Evolutionary conservation across 441 rosid genomes (phyloP), one percentile per base, ranked within the genome.

Genomic region (Metrosideros polymorpha): DNA sequence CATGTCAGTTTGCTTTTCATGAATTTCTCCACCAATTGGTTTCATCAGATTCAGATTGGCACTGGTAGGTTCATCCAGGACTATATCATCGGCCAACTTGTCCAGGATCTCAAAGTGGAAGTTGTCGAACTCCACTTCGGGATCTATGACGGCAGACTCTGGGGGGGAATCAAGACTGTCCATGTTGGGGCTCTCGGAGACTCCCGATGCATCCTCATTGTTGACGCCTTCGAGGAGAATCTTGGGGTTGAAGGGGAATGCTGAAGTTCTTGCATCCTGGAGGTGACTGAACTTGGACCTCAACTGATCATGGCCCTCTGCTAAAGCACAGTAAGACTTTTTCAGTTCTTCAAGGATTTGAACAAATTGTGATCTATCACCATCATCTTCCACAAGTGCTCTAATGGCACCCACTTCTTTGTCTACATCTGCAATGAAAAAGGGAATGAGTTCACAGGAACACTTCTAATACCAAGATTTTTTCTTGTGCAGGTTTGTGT

Each of bases 401-500:
- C 63, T 77, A 84, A 90, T 86, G 57, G 86, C 85, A 57, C 85
- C 83, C 89, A 89, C 88, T 54, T 90, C 90, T 83, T 55, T 85
- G n/a, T 90, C 89, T 42, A 88, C 82, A n/a, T 91, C 95, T 93
- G 93, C 89, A 88, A 42, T 39, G 55, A 52, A 85, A 32, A 39
- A 22, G 39, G 79, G n/a, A 71, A 71, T 22, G n/a, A 71, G 2
- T 71, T 22, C 47, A 39, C 1, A 22, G 79, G 2, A 22, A 39
- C n/a, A 12, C 32, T 9, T 32, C 43, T 32, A 66, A 0, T 32
- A 66, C 77, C 77, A 17, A 66, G 27, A n/a, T 66, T 17, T 1
- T 32, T 66, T 35, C 77, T 35, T 35, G 77, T 35, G 45, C 76
- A 9, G 76, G 76, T 35, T 66, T 9, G 45, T 35, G 25, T 63